Evolutionary conservation across 108 stramenopile genomes (phyloP), one percentile per base, ranked within the genome.

Genomic region (Skeletonema menzelii): DNA sequence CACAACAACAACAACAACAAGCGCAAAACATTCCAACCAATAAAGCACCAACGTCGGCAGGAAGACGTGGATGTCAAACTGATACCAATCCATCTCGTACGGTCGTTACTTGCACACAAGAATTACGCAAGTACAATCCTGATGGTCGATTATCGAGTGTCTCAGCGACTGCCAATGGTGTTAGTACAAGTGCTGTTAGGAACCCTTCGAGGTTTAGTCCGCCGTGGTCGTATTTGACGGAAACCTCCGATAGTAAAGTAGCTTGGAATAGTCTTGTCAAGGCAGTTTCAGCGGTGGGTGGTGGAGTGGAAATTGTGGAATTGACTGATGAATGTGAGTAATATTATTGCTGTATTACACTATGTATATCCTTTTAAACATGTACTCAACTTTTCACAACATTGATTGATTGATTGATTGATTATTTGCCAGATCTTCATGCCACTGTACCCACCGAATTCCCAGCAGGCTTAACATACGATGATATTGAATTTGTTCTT

Each of bases 401-500:
- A 15, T 40, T 40, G 38, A 2, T n/a, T n/a, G n/a, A n/a, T n/a
- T n/a, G n/a, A n/a, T n/a, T n/a, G n/a, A n/a, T n/a, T n/a, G n/a
- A n/a, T n/a, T n/a, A n/a, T 40, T 19, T 53, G 38, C 19, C 5
- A 79, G 79, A 94, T 77, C 70, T 94, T 53, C 89, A 94, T 77
- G 93, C 93, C 2, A 84, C 82, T 5, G 85, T 82, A 4, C 88
- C 88, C 6, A 92, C 91, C 4, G 60, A 77, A 61, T 87, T 70
- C 17, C 92, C 92, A 44, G 79, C 88, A 4, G 91, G 91, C 8
- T 46, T 86, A 68, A 22, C 75, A 19, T 82, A 89, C 69, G 96
- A 97, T 77, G 95, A 95, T 70, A 75, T 97, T 60, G 96, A 97
- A 80, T 97, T 97, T 62, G 22, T 97, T 22, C 53, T 97, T 14